Base-by-base conservation (phyloP, 1,284 basidiomycete species). In the Marasmius fiardii region DNA sequence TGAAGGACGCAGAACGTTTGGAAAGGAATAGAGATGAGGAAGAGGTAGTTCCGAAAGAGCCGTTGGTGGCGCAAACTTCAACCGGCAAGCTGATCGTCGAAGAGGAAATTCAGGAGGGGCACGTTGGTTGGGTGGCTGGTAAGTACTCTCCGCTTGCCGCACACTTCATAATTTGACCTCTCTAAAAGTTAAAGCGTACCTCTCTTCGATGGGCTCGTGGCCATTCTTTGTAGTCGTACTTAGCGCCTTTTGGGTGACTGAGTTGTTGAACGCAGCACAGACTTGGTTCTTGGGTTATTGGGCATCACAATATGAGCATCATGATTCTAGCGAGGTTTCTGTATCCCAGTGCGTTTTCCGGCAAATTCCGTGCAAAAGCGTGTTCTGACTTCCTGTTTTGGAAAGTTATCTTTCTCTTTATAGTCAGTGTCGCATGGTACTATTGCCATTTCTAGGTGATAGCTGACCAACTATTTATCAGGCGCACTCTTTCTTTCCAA, bases 61-160 rank as follows among this genome's bases (percentile, higher is more conserved):
- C 44, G 39, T 57, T 55, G 5, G 2, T 37, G 45, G 28, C 11
- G 44, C 44, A 26, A 37, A 37, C 12, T n/a, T n/a, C 35, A 58
- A 65, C 64, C 28, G 80, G 80, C 0, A 82, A 81, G 58, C 70
- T 88, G 11, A 76, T 85, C 48, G 68, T 82, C 35, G 80, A 77
- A 0, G 86, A 88, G 65, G 85, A 89, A 68, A 76, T 85, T 53
- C 74, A 76, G 20, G 71, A 81, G 58, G 86, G 86, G 18, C 78
- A 81, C 55, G 76, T 87, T 47, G 76, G 81, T 58, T 75, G 68
- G 74, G 60, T 70, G 31, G 74, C 73, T 21, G 47, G 71, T 73
- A 52, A 10, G 72, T 64, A 11, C 18, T 18, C 23, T n/a, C 24
- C 31, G 43, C 11, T 85, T 88, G 55, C 31, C 21, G 34, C 18